phyloP scores from a whole-genome alignment of 2,329 filamentous ascomycete species.

The Beauveria sp. region DNA sequence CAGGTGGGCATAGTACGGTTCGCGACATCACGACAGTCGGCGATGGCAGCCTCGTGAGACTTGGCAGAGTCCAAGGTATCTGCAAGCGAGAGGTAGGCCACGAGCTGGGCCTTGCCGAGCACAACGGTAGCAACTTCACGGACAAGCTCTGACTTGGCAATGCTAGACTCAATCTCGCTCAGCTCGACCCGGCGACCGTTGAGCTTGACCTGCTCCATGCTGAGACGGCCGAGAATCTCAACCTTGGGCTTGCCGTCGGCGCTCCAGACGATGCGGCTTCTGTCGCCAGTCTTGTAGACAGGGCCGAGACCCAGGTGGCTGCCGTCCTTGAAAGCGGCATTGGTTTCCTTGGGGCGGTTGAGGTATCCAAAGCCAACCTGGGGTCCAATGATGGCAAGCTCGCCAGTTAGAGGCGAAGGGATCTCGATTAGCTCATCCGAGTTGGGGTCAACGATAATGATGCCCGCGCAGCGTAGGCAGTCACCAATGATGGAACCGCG shows the following conservation, averaged over 20 bases:
- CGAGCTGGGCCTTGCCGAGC: constrained; percentile 27
- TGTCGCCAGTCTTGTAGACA: constrained; percentile 9
- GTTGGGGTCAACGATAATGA: constrained; percentile 10
- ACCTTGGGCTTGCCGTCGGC: constrained; percentile 10
- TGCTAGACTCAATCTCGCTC: constrained; percentile 9
- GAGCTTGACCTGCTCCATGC: constrained; percentile 12
- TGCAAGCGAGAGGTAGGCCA: constrained; percentile 6
- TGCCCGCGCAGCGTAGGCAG: constrained; percentile 8
- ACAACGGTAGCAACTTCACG: constrained; percentile 33
- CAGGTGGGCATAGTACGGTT: constrained; percentile 5
- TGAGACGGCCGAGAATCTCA: constrained; percentile 9
- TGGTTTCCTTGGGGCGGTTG: constrained; percentile 11
- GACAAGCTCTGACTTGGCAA: constrained; percentile 4
- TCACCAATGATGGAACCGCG: constrained; percentile 10
- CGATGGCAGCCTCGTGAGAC: neutral
- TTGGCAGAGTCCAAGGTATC: neutral
- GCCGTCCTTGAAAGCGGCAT: constrained; percentile 6
- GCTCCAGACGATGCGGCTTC: constrained; percentile 7
- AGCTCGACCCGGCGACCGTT: constrained; percentile 11
- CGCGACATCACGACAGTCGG: constrained; percentile 9
- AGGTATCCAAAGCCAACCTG: constrained; percentile 13
- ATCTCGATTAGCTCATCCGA: constrained; percentile 2
- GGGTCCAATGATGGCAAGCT: constrained; percentile 21
- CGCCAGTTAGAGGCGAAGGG: constrained; percentile 2
- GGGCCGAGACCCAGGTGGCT: constrained; percentile 30